These are phyloP conservation scores for Litchi chinensis DNA, from an alignment of 345 rosid species.

Conservation along the genomic window DNA sequence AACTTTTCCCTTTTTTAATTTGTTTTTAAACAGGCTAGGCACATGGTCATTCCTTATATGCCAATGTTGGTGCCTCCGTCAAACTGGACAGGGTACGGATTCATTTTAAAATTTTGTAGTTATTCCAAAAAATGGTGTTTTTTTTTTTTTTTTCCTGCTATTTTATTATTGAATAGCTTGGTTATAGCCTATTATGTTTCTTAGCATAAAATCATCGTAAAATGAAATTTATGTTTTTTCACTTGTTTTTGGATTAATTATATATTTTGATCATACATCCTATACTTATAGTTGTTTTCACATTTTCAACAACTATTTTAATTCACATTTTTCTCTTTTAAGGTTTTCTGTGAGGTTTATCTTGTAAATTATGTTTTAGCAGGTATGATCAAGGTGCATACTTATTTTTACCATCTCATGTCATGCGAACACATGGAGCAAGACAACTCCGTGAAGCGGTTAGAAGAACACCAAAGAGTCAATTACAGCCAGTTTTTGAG, in stretches of 20 bases:
- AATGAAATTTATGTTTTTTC: neutral
- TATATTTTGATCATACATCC: neutral
- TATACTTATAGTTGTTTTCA: neutral
- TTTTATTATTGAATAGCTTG: conserved; percentile 8
- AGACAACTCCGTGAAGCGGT: conserved; percentile 70
- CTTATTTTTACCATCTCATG: conserved; percentile 78
- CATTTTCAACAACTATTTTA: neutral
- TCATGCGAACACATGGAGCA: conserved; percentile 96
- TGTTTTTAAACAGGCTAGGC: conserved; percentile 72
- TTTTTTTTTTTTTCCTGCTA: neutral
- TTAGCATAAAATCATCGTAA: neutral
- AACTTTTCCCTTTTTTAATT: neutral
- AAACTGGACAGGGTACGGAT: conserved; percentile 92
- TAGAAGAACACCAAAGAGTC: conserved; percentile 60
- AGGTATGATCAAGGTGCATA: conserved; percentile 92
- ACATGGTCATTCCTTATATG: conserved; percentile 98
- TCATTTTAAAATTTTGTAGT: conserved; percentile 8
- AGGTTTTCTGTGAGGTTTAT: conserved; percentile 23
- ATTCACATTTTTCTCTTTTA: neutral
- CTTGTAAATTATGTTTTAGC: conserved; percentile 31
- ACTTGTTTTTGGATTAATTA: neutral
- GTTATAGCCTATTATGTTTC: conserved; percentile 3
- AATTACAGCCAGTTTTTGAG: conserved; percentile 77
- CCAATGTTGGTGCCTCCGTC: conserved; percentile 94
- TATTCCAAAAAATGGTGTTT: neutral